phyloP scores from a whole-genome alignment of 108 stramenopile genomes.

The Skeletonema grethae region DNA sequence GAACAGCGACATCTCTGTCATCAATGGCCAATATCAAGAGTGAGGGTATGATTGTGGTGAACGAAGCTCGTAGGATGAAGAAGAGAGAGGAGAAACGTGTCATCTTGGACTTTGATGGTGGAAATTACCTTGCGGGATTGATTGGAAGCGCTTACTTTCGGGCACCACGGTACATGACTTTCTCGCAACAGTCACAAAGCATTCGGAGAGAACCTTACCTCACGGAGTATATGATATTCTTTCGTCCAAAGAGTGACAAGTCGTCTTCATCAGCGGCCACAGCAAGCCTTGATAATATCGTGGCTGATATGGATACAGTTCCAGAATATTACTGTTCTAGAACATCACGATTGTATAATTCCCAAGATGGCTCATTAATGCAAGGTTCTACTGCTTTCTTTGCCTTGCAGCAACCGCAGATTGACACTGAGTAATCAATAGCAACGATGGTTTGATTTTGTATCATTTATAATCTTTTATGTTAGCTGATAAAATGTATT shows the following conservation, averaged over 20 bases:
- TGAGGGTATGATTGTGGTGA: conserved; percentile 32
- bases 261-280: neutral
- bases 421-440: neutral
- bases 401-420: conserved; percentile 30
- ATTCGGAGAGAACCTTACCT: conserved; percentile 22
- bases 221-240: conserved; percentile 44
- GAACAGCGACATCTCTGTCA: conserved; percentile 24
- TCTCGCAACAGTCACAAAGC: conserved; percentile 22
- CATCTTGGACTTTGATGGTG: conserved; percentile 39
- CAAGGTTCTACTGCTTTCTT: conserved; percentile 55
- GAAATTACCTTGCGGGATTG: conserved; percentile 40
- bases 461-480: neutral
- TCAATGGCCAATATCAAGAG: conserved; percentile 27
- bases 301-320: neutral
- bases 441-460: neutral
- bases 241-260: conserved; percentile 15
- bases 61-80: conserved; percentile 28
- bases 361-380: conserved; percentile 36
- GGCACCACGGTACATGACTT: conserved; percentile 45
- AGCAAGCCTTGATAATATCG: neutral
- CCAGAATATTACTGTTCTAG: conserved; percentile 46
- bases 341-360: conserved; percentile 31
- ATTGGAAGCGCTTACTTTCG: conserved; percentile 39
- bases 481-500: conserved; percentile 9
- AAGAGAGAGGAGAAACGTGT: conserved; percentile 38